Evolutionary conservation across 1,139 yeast genomes (phyloP).

Genomic region (Lipomyces yarrowii): DNA sequence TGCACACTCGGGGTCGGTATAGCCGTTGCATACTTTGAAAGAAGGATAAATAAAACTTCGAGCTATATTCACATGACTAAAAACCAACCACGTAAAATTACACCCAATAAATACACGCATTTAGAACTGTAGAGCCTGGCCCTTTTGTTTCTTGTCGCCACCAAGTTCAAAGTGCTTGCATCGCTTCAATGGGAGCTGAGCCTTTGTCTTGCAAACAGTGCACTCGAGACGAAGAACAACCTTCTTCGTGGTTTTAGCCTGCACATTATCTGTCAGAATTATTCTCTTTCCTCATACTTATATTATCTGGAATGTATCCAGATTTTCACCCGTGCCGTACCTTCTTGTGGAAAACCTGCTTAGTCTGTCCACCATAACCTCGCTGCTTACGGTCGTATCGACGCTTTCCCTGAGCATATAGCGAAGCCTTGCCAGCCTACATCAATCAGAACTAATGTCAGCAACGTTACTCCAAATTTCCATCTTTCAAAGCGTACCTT

Average conservation of each 20-base stretch:
- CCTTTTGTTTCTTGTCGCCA: constrained; percentile 99
- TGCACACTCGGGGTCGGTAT: background rate
- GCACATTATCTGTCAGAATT: background rate
- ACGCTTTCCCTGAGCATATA: constrained; percentile 99
- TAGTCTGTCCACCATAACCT: constrained; percentile 99
- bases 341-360: constrained; percentile 99
- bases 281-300: background rate
- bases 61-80: constrained; percentile 4
- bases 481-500: constrained; percentile 46
- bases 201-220: constrained; percentile 97
- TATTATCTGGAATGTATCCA: too few species aligned
- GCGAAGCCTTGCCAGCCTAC: constrained; percentile 96
- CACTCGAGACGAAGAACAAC: constrained; percentile 99
- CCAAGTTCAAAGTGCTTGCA: constrained; percentile 99
- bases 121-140: constrained; percentile 92
- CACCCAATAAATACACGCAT: constrained; percentile 5
- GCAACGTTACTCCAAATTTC: background rate
- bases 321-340: constrained; percentile 11
- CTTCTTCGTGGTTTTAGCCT: constrained; percentile 99
- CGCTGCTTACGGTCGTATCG: constrained; percentile 99
- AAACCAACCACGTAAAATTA: constrained; percentile 1
- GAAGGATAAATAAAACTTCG: background rate
- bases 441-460: background rate
- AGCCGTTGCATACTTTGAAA: background rate
- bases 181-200: constrained; percentile 97